Conservation (phyloP, 129 eudicot species). For the Centaurea solstitialis region DNA sequence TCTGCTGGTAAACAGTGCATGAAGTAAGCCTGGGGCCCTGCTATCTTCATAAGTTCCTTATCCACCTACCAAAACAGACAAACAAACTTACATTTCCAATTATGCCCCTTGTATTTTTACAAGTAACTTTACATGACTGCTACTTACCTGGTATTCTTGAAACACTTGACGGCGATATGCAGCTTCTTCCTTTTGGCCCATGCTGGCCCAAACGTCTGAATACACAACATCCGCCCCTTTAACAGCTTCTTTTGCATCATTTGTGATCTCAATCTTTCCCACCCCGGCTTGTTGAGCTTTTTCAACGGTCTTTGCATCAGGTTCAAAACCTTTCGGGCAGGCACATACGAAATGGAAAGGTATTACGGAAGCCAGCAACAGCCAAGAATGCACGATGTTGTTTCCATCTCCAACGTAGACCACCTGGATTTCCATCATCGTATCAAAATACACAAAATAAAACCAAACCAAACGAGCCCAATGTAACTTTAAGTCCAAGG, state of each 20-base stretch:
- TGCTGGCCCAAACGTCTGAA: conserved; percentile 99
- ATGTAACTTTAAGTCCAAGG: background rate
- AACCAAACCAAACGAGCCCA: background rate
- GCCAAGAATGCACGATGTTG: conserved; percentile 96
- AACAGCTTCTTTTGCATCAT: conserved; percentile 91
- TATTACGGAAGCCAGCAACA: conserved; percentile 73
- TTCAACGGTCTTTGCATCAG: conserved; percentile 78
- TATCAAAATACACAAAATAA: background rate
- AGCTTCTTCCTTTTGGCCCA: conserved; percentile 99
- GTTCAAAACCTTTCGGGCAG: conserved; percentile 94
- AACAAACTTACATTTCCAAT: background rate
- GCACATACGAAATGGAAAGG: conserved; percentile 97
- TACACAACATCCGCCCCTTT: conserved; percentile 96
- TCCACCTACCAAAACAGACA: conserved; percentile 58
- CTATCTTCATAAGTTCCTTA: conserved; percentile 83
- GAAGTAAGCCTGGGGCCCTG: conserved; percentile 82
- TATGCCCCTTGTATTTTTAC: background rate
- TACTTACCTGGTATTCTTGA: conserved; percentile 79
- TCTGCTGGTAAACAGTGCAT: conserved; percentile 99
- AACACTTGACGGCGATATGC: conserved; percentile 80
- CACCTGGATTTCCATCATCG: conserved; percentile 51
- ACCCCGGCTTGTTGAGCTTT: conserved; percentile 78
- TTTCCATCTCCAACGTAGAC: conserved; percentile 99
- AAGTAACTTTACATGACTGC: background rate
- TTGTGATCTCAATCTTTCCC: conserved; percentile 75